Evolutionary conservation across 495 filamentous ascomycete genomes (phyloP), one percentile per base, ranked within the genome.

Genomic region (Neurospora sp.): DNA sequence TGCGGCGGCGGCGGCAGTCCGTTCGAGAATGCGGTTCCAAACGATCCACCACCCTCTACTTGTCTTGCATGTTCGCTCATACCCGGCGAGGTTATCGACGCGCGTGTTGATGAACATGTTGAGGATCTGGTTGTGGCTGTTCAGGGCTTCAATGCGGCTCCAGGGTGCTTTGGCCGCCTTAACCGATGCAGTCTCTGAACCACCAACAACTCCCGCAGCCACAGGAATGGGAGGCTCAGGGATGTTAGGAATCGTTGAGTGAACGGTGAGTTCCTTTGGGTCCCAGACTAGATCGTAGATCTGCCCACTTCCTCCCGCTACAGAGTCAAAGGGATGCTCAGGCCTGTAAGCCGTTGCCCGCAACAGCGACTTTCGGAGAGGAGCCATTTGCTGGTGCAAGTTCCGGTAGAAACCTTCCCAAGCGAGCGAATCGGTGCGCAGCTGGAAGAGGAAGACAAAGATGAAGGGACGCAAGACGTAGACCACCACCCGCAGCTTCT

Each of bases 11-110:
- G 76, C 16, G 45, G 53, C 48, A 69, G 65, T 3, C 77, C 83
- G 83, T 76, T 85, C 83, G 10, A 90, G 83, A 9, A 95, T 83
- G 48, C 92, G 86, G 70, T 92, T 93, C 94, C 96, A 98, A 69
- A 98, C 92, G 38, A 98, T 86, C 96, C 96, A 99, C 94, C 95
- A 99, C 1, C 94, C 94, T 10, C 94, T 87, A 68, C 85, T 91
- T 6, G 94, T 98, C 85, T 97, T 97, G 81, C 90, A 92, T 14
- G 92, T 98, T n/a, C 92, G 84, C 81, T 98, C 96, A 8, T 91
- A 79, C 77, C 95, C 93, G 16, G 85, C 80, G 2, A 82, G 75
- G 1, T 65, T 35, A 12, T 88, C 83, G 20, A 83, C 82, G 14
- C 87, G 86, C 22, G 92, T 93, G 39, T 88, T 86, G 31, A 83